Evolutionary conservation across 2,329 filamentous ascomycete genomes (phyloP).

Genomic region (Byssochlamys sp.): DNA sequence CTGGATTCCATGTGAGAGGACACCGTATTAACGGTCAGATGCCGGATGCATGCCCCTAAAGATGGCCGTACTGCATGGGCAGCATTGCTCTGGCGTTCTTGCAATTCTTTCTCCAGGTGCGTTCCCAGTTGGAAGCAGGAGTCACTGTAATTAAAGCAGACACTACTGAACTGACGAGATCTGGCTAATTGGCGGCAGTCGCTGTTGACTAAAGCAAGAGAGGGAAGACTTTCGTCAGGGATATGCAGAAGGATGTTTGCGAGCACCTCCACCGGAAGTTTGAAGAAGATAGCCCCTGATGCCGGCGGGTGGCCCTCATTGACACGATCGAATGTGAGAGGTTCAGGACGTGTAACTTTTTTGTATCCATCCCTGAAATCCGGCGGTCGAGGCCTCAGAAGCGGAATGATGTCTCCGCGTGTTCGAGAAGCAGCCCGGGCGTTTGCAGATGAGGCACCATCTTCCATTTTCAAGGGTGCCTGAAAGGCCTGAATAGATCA

Average conservation of each 20-base stretch:
- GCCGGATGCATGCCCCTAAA: slow-evolving; percentile 3
- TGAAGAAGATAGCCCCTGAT: neutral
- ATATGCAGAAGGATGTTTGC: neutral
- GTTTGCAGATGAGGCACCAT: neutral
- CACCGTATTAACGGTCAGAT: slow-evolving; percentile 10
- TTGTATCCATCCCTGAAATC: neutral
- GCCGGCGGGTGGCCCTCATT: neutral
- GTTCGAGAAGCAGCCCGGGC: neutral
- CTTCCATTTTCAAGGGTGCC: neutral
- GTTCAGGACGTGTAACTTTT: neutral
- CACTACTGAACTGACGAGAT: slow-evolving; percentile 2
- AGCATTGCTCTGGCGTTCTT: neutral
- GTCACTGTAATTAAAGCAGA: slow-evolving; percentile 1
- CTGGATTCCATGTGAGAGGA: neutral
- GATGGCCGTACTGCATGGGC: neutral
- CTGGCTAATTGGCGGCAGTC: slow-evolving; percentile 5
- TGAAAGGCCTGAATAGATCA: neutral
- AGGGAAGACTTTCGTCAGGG: neutral
- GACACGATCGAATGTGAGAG: neutral
- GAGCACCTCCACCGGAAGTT: slow-evolving; percentile 2
- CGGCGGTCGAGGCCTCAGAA: neutral
- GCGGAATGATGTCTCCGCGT: neutral
- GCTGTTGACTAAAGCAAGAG: slow-evolving; percentile 2
- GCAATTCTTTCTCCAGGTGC: neutral
- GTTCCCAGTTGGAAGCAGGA: neutral